These are phyloP conservation scores for Paramyrothecium sp. DNA, from an alignment of 2,329 filamentous ascomycete genomes.

Conservation along the genomic window DNA sequence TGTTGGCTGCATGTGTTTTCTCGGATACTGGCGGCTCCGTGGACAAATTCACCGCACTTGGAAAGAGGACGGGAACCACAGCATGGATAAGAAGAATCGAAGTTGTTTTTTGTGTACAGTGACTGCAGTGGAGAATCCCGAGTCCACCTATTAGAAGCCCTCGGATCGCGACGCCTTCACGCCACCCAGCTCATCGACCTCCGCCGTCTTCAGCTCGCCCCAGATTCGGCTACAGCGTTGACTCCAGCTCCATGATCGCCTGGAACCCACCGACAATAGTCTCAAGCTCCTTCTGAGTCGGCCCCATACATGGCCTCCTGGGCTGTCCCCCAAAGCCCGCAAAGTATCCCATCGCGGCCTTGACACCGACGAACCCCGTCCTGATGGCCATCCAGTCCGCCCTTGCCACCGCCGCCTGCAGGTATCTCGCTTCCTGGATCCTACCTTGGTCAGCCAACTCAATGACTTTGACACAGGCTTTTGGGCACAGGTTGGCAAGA, in stretches of 20 bases:
- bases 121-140: background rate
- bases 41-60: background rate
- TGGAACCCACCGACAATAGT: slow-evolving; percentile 34
- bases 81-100: background rate
- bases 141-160: background rate
- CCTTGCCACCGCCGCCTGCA: slow-evolving; percentile 41
- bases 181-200: background rate
- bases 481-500: slow-evolving; percentile 36
- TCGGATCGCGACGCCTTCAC: background rate
- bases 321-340: slow-evolving; percentile 37
- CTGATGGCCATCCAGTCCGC: slow-evolving; percentile 45
- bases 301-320: slow-evolving; percentile 34
- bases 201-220: background rate
- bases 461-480: slow-evolving; percentile 32
- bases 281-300: slow-evolving; percentile 28
- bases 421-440: slow-evolving; percentile 29
- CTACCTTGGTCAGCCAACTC: slow-evolving; percentile 28
- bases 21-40: background rate
- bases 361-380: slow-evolving; percentile 48
- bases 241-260: slow-evolving; percentile 29
- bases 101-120: background rate
- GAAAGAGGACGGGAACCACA: background rate
- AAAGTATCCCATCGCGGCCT: slow-evolving; percentile 41
- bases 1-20: too few species aligned
- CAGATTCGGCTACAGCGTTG: slow-evolving; percentile 8